These are phyloP conservation scores for Dacryopinax spathularia DNA, from an alignment of 768 basidiomycete genomes.

Conservation along the genomic window DNA sequence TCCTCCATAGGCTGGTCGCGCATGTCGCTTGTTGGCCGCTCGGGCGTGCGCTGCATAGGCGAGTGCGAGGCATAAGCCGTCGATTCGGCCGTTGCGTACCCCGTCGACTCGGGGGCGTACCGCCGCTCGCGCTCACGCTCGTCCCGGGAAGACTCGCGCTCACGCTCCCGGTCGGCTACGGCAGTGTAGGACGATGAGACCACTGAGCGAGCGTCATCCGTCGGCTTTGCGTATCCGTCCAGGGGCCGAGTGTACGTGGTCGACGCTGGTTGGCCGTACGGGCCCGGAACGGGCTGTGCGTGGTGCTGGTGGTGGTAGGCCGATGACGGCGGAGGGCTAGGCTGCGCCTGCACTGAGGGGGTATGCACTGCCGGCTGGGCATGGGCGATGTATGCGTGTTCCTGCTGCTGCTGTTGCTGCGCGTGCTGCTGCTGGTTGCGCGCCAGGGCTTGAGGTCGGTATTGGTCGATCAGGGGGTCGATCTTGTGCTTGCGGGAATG, in stretches of 20 bases:
- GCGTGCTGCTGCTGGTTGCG: too few species aligned
- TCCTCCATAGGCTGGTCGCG: not conserved
- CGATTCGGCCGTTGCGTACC: not conserved
- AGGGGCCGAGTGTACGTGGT: too few species aligned
- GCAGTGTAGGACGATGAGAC: not conserved
- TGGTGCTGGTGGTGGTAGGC: too few species aligned
- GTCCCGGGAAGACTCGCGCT: too few species aligned
- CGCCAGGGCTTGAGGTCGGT: not conserved
- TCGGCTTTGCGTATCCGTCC: not conserved
- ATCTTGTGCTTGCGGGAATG: constrained; percentile 4
- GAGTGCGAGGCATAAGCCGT: not conserved
- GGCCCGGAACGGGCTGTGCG: not conserved
- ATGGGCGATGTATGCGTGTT: not conserved
- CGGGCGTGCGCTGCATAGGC: not conserved
- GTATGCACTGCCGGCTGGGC: not conserved
- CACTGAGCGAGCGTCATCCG: not conserved
- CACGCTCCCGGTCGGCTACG: too few species aligned
- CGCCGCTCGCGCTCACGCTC: not conserved
- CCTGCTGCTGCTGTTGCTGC: not conserved
- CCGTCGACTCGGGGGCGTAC: not conserved
- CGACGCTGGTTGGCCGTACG: not conserved
- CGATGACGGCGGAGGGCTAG: not conserved
- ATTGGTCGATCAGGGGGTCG: not conserved
- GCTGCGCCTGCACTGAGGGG: not conserved
- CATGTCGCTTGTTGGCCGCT: not conserved